Conservation (phyloP, 345 rosid genomes). For the Rubroshorea leprosula region DNA sequence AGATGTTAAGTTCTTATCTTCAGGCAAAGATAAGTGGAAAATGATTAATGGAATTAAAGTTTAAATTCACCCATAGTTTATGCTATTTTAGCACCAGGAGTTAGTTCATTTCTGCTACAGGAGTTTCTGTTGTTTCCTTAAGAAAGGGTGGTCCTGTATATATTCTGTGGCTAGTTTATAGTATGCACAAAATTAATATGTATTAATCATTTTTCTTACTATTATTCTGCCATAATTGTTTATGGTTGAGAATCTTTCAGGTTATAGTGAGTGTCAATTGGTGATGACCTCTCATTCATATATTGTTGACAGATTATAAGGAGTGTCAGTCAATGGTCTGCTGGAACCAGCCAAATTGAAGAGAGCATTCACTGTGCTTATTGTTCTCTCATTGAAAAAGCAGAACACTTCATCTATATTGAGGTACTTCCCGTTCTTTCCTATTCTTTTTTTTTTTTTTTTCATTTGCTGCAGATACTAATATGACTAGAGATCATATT, state of each 20-base stretch:
- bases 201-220: not conserved
- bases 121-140: not conserved
- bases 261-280: not conserved
- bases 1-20: not conserved
- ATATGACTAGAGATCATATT: not conserved
- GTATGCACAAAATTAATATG: not conserved
- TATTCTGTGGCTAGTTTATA: not conserved
- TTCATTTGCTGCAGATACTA: not conserved
- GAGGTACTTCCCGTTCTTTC: slow-evolving; percentile 45
- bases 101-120: not conserved
- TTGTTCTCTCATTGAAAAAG: slow-evolving; percentile 90
- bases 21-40: not conserved
- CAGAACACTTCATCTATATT: slow-evolving; percentile 86
- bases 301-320: slow-evolving; percentile 64
- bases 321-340: slow-evolving; percentile 99
- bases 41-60: not conserved
- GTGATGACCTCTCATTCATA: slow-evolving; percentile 1
- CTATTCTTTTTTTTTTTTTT: not conserved
- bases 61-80: not conserved
- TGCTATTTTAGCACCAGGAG: not conserved
- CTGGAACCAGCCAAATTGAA: slow-evolving; percentile 96
- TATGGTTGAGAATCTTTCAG: no score
- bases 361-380: slow-evolving; percentile 96
- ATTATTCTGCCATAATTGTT: no score
- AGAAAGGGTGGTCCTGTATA: not conserved